Evolutionary conservation across 805 yeast genomes (phyloP), one percentile per base, ranked within the genome.

Genomic region (Jamesozyma gamospora): DNA sequence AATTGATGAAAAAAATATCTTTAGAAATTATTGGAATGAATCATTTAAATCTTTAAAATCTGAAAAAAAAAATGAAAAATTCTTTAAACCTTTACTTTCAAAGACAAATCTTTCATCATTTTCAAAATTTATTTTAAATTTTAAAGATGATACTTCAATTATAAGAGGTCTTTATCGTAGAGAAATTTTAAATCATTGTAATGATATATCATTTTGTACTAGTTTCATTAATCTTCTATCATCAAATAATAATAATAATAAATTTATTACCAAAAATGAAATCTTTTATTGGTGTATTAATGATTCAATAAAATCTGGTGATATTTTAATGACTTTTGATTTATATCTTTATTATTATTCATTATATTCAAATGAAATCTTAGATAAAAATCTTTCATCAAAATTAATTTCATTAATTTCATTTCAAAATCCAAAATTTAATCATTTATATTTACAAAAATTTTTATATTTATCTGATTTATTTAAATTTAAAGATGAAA

Each of bases 361-460:
- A 8, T n/a, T 51, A 8, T 34, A 39, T 29, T 34, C 42, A 14
- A 18, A 42, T 2, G 43, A 39, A 14, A 15, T 24, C 4, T 34
- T 48, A 7, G 37, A 45, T 19, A 15, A 34, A 8, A 28, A 24
- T 9, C 25, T 43, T 4, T 43, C 48, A 1, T 32, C 39, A 1
- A 34, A 35, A 21, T 37, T 55, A 9, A 32, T 55, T 4, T 38
- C 51, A n/a, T 43, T 46, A 3, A 28, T 55, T 7, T 42, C 56
- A 17, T 52, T 47, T 28, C 42, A 44, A 15, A 39, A 53, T 33
- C 60, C 62, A 2, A 40, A 35, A 21, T 43, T 37, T 33, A 56
- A 55, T 35, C 37, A 42, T 5, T 10, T 46, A 2, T 48, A 48
- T 25, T 32, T 57, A 10, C 26, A 40, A 13, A 48, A 48, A 25